Base-by-base conservation (phyloP, 176 grass and related monocot species). In the Zoysia pacifica region DNA sequence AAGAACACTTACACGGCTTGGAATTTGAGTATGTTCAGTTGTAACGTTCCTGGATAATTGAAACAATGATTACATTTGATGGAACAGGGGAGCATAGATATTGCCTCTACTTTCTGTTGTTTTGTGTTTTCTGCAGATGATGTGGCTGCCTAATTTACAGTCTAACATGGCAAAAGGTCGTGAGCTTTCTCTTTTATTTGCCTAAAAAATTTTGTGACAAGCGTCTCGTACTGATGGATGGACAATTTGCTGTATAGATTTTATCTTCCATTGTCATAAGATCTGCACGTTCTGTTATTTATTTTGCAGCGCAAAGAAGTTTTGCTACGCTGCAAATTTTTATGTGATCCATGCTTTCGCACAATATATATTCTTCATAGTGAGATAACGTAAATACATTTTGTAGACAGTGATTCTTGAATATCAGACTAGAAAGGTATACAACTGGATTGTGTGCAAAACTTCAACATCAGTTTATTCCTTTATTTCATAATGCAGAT, bases 21-120 rank as follows among this genome's bases (percentile, higher is more conserved):
- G 36, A n/a, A 84, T 35, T 63, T 39, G 67, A 40, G 37, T 2
- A 0, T 62, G 19, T 74, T 62, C 61, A 18, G 45, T 54, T 70
- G 51, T 62, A 54, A 6, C 69, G 53, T 39, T 84, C 47, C 15
- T 75, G 53, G 9, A 61, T 69, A 62, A 67, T 11, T 45, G 60
- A 66, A 46, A 44, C 39, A 16, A 69, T 79, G 69, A 8, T 59
- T 56, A 11, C 39, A 15, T 37, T 70, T 65, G 0, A 15, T 15
- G 0, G 14, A 37, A 55, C 52, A 54, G 6, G 6, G 18, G 48
- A 82, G 56, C 41, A 65, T 65, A 55, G 77, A 42, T 73, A 35
- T 51, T 50, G 60, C 7, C 8, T 80, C 12, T 61, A 39, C 6
- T 54, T 86, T 77, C 7, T 12, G 1, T 9, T 70, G 66, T 38